Base-by-base conservation (phyloP, 129 eudicot species). In the Pittosporum tobira region DNA sequence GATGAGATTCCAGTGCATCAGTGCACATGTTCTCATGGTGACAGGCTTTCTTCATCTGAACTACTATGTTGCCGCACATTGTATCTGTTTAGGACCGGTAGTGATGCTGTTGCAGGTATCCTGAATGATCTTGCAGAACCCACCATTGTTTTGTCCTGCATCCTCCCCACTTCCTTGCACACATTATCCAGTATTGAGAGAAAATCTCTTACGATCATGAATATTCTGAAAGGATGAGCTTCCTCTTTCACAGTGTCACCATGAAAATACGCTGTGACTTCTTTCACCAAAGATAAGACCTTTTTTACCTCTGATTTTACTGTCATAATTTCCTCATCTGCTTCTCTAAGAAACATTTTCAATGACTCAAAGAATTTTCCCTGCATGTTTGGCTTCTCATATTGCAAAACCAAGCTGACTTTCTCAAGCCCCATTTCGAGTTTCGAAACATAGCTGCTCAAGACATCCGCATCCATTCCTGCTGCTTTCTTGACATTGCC, bases 191-290 rank as follows among this genome's bases (percentile, higher is more conserved):
- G 49, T 55, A 81, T 61, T n/a, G 77, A 69, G 37, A 93, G 73
- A 51, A 93, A 93, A 60, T 93, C 99, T 44, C 96, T 69, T 15
- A 93, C 99, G 38, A 87, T 79, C 85, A 93, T 61, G 65, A 93
- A 93, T 30, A 93, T 84, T 48, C 99, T 77, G 36, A 93, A 71
- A 12, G 96, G 99, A 61, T 87, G 94, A 13, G 84, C 86, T 72
- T 88, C 99, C 65, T 93, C 99, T 76, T 82, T 75, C 37, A 84
- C 83, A 24, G 84, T 75, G 51, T 93, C 88, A 21, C 99, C 99
- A 61, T 93, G 99, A 63, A 93, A 93, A 72, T 93, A 93, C 80
- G 73, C 90, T 0, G 96, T 93, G 36, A 77, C 96, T 57, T 87
- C 91, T 75, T 63, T 93, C 58, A 93, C 99, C 60, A 66, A 60